Evolutionary conservation across 306 rosid species (phyloP).

Genomic region (Quercus gilva): DNA sequence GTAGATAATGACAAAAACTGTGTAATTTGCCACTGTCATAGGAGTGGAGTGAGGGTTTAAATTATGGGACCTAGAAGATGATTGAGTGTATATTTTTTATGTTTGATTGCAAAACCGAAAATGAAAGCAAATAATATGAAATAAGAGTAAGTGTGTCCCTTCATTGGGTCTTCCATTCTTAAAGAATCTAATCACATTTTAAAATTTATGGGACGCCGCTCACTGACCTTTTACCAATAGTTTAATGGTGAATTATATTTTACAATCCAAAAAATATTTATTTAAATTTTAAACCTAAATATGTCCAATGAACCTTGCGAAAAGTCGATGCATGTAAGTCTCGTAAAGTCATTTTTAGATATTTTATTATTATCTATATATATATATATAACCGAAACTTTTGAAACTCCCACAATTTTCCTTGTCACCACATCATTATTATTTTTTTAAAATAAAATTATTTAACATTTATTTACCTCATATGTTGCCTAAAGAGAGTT

Average conservation of each 20-base stretch:
- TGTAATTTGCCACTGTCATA: neutral
- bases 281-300: neutral
- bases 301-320: neutral
- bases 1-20: neutral
- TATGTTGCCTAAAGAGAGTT: too few species aligned
- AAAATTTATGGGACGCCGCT: neutral
- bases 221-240: neutral
- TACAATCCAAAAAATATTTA: neutral
- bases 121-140: neutral
- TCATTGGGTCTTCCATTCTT: too few species aligned
- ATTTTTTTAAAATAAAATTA: too few species aligned
- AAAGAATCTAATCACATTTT: neutral
- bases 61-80: neutral
- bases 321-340: too few species aligned
- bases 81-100: neutral
- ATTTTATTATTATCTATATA: too few species aligned
- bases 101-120: neutral
- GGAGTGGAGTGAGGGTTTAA: neutral
- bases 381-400: too few species aligned
- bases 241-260: neutral
- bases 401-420: too few species aligned
- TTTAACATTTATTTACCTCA: too few species aligned
- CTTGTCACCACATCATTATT: too few species aligned
- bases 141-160: neutral
- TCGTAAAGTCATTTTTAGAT: too few species aligned